Evolutionary conservation across 164 flowering plant species (phyloP), one percentile per base, ranked within the genome.

Genomic region (Protea cynaroides): DNA sequence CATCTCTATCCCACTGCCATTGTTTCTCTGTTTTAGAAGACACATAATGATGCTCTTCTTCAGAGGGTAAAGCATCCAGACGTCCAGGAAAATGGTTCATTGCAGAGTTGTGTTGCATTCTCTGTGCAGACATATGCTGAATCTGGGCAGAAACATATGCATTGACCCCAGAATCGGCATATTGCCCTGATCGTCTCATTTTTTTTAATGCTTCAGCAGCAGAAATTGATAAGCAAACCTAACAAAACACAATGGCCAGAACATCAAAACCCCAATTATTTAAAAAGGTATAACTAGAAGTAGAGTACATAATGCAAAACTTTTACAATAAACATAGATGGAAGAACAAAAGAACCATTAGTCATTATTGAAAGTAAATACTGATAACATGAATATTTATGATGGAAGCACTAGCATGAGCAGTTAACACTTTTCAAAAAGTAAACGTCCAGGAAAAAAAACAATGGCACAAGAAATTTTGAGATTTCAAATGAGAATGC

Each of bases 1-100:
- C 75, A 59, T 78, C 76, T 56, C 75, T 63, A 56, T 75, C 79
- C 79, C 81, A 75, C 24, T 76, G 72, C 82, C 82, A 79, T 21
- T 76, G 78, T 24, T 59, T 69, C 58, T 75, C 82, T 50, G 69
- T 69, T 71, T 73, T 79, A 57, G 77, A 67, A 23, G 79, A 47
- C 43, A 62, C 22, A 53, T 75, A 79, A 12, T 67, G 62, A 63
- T 55, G 65, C 54, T 75, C 81, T 44, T 75, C 74, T 57, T 75
- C 82, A 34, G 64, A 25, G 25, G 73, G 71, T 36, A 71, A 63
- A 59, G 77, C 34, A 50, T 75, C 82, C 19, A 61, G 70, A 23
- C 79, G 67, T 63, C 76, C 77, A 21, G 74, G 37, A 54, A 60
- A 75, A 62, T 65, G 69, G 56, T 65, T 73, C 60, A 68, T 65